Evolutionary conservation across 108 stramenopile genomes (phyloP), one percentile per base, ranked within the genome.

Genomic region (Poteriospumella lacustris): DNA sequence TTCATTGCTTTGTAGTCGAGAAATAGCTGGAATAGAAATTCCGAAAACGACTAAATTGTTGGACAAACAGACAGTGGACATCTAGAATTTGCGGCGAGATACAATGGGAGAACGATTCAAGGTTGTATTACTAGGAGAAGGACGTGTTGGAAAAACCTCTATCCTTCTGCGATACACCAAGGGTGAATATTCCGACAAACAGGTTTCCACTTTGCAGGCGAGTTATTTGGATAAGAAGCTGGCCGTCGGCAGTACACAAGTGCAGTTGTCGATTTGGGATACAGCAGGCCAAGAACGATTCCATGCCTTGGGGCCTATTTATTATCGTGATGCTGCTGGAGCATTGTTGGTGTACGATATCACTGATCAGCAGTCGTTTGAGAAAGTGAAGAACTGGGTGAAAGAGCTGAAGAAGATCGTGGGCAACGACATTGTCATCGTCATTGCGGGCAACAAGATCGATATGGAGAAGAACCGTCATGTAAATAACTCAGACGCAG

Each of bases 131-230:
- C 31, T 83, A 42, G 70, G 67, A 56, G 59, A 76, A 73, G 86
- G 87, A 33, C 81, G 88, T 15, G 89, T 90, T 0, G 89, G 89
- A 2, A 90, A 90, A 44, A 90, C 89, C 19, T 88, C 88, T 29
- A 90, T 90, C 36, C 56, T 90, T 28, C 78, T 88, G n/a, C 68
- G 87, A 2, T 90, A 82, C 52, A 42, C 80, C 43, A 78, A 79
- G 43, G 79, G 82, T 52, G 78, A 76, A 0, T 90, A 85, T 77
- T 43, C 78, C 12, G 89, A 86, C 9, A 47, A 82, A 31, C 84
- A 87, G 39, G 47, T 76, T 33, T 76, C 87, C 26, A 88, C 89
- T 0, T 81, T 87, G n/a, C 82, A 88, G 59, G 89, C 89, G 31
- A 86, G 87, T 1, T 89, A 88, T 58, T 38, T 85, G 39, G 83